A percentile compares a stretch with the other conserved stretches of the same genome.
Evolutionary conservation across 495 filamentous ascomycete species (phyloP).

Genomic region (Penicillium subrubescens): DNA sequence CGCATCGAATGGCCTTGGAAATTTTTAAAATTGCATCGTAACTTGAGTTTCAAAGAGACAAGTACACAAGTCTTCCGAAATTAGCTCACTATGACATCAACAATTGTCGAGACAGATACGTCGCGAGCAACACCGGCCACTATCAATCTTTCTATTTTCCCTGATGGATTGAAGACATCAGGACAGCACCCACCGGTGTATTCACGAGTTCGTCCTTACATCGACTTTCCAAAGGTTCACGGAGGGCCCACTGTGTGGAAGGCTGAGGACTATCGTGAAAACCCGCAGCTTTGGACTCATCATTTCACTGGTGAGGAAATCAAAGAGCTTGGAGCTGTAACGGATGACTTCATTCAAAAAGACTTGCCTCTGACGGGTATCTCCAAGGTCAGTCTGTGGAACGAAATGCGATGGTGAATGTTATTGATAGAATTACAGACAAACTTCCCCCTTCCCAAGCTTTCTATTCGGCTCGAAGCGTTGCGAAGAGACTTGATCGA

Average conservation of each 20-base stretch:
- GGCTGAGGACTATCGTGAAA: slow-evolving; percentile 66
- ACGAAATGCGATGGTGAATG: not conserved
- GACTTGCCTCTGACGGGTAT: slow-evolving; percentile 72
- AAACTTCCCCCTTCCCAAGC: slow-evolving; percentile 63
- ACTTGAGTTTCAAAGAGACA: not conserved
- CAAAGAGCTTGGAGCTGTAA: slow-evolving; percentile 63
- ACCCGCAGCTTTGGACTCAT: slow-evolving; percentile 79
- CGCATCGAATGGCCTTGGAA: not conserved
- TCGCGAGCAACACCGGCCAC: not conserved
- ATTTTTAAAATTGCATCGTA: no score
- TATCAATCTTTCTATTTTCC: slow-evolving; percentile 43
- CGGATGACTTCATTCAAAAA: slow-evolving; percentile 67
- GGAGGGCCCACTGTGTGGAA: slow-evolving; percentile 79
- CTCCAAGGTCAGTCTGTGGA: slow-evolving; percentile 51
- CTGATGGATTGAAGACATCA: slow-evolving; percentile 66
- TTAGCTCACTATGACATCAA: slow-evolving; percentile 20
- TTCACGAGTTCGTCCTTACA: slow-evolving; percentile 65
- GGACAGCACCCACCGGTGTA: slow-evolving; percentile 80
- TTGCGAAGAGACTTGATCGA: slow-evolving; percentile 73
- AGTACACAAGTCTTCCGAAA: not conserved
- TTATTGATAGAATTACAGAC: slow-evolving; percentile 2
- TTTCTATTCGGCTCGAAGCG: slow-evolving; percentile 54
- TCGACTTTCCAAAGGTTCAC: slow-evolving; percentile 72
- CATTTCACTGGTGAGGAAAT: slow-evolving; percentile 67
- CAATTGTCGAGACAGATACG: slow-evolving; percentile 12